Base-by-base conservation (phyloP, 108 stramenopile genomes). In the Nitzschia inconspicua region DNA sequence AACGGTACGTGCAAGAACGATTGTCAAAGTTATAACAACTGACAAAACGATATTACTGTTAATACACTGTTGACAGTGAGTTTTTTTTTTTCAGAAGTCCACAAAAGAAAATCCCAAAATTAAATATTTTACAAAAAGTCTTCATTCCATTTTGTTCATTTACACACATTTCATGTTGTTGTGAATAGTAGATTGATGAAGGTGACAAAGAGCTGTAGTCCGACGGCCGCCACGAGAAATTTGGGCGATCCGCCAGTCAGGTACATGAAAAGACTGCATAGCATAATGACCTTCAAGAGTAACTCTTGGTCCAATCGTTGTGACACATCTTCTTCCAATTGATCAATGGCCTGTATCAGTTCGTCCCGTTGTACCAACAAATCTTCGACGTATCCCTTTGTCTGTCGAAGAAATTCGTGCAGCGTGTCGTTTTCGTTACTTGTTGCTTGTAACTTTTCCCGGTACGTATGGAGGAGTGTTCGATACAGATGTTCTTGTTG, bases 241-340 rank as follows among this genome's bases (percentile, higher is more conserved):
- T 39, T 16, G 13, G 46, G 37, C 10, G 61, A 63, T 13, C 61
- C 61, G 18, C 61, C 61, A 9, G 39, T 28, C 18, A 63, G 7
- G 34, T 63, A 51, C 11, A 48, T 25, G 16, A 47, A 51, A 3
- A 63, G 27, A 32, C 61, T 51, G 3, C 49, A 49, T 23, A 16
- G 36, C 49, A 63, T 51, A 37, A 63, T 50, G 16, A 50, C 46
- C 61, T 63, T 63, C 37, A 63, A 10, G 8, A 63, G 47, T 9
- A 63, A 28, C 18, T 63, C 27, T 34, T 63, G 61, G 39, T 63
- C 61, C 2, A 63, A 4, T 19, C 16, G 29, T 29, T 19, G 34
- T 2, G 22, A 37, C 20, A 40, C 61, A 40, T 63, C 61, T 8
- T 63, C 13, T 28, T 63, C 37, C 47, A 63, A 51, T 0, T 37